Evolutionary conservation across 148 eudicot genomes (phyloP), one percentile per base, ranked within the genome.

Genomic region (Arctostaphylos glauca): DNA sequence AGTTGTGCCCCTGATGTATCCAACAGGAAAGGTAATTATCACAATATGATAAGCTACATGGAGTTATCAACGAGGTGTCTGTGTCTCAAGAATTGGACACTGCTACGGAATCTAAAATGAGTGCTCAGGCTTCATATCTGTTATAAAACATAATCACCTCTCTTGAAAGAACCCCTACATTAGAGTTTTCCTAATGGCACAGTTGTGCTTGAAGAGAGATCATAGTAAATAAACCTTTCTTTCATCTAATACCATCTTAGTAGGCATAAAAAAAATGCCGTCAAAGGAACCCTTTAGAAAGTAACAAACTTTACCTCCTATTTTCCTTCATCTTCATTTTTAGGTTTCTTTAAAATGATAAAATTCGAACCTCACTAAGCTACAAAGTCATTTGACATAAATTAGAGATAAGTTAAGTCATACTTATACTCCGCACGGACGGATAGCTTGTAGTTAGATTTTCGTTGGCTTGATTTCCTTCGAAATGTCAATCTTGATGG

Each of bases 381-480:
- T 25, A 5, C 41, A 6, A 64, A 64, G n/a, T 76, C n/a, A 19
- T 55, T 76, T 9, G 6, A 58, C 21, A 77, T 19, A 52, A 58
- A 76, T 23, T 3, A 38, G 62, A 31, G 43, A 23, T 5, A 19
- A 13, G 55, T 38, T 77, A 76, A 52, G 19, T 19, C 88, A 79
- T 87, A 91, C 94, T 84, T 88, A 85, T 89, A 81, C 70, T 89
- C 84, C 4, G 94, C 92, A 74, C 86, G 80, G 60, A 88, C 81
- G 81, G 83, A 77, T 75, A 90, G 77, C 59, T 87, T 87, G 48
- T 59, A 89, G 52, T 68, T 73, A 76, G 70, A 50, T 54, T 68
- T 80, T 64, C n/a, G 81, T 23, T 21, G 84, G 82, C 79, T 86
- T 18, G 83, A 84, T 78, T 91, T 93, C 81, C 54, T 83, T 66